Base-by-base conservation (phyloP, 2,329 filamentous ascomycete genomes). In the Stagonosporopsis rhizophila region DNA sequence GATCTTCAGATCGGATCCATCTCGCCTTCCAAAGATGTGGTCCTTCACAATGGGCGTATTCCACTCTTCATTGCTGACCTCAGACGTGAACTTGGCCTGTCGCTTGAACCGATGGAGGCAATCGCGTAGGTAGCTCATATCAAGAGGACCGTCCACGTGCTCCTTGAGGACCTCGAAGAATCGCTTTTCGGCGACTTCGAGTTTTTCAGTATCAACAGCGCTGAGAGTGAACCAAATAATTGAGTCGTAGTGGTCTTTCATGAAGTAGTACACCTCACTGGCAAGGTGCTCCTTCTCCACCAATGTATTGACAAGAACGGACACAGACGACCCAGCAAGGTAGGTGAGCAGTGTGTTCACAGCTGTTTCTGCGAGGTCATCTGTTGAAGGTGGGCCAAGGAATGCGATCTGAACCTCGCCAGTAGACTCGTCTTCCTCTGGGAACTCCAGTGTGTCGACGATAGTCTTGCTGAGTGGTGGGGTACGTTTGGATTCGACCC, bases 231-330 rank as follows among this genome's bases (percentile, higher is more conserved):
- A 88, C 83, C 89, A 92, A 54, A 98, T 91, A 48, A 96, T 84
- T 12, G 88, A 89, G 62, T 91, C 89, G 2, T 93, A 92, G 44
- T 93, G 86, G 23, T 87, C 84, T 61, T 97, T 92, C 67, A 87
- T 89, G 75, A 86, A 89, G 74, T 90, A 92, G 44, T 88, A 87
- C 11, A 98, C 87, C 6, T 89, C 91, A 76, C 92, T 97, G 3
- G 92, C 91, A 41, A 98, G 85, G 65, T 96, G 90, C 75, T 98
- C 94, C 67, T 89, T 92, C 72, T 99, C 95, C 2, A 99, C 95
- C 58, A 99, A 84, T 17, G 88, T 85, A 65, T 98, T 98, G 71
- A 98, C 94, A 6, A 99, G 81, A 1, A 99, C 82, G 0, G 94
- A 94, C 2, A 96, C 92, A 0, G 96, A 96, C 0, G 95, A 98